phyloP scores from a whole-genome alignment of 129 eudicot genomes.

The Artemisia annua region DNA sequence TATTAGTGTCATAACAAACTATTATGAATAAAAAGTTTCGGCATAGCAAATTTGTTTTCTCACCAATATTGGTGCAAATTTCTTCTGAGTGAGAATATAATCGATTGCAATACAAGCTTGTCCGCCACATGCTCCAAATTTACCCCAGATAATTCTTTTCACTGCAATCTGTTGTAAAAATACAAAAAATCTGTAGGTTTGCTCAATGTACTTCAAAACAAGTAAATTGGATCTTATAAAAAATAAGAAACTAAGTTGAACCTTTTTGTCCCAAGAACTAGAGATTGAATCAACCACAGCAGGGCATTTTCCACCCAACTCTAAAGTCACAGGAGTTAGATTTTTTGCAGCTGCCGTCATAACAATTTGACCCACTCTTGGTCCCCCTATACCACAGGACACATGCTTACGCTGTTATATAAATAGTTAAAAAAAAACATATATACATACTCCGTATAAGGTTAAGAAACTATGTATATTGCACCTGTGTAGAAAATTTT shows the following conservation, averaged over 20 bases:
- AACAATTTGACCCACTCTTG: slow-evolving; percentile 58
- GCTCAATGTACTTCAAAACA: not conserved
- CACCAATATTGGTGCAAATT: slow-evolving; percentile 58
- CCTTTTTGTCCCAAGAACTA: slow-evolving; percentile 59
- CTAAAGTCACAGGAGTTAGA: slow-evolving; percentile 79
- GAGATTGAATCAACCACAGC: slow-evolving; percentile 69
- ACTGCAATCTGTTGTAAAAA: slow-evolving; percentile 39
- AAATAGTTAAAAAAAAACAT: no score
- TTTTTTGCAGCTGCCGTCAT: slow-evolving; percentile 77
- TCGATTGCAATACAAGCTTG: slow-evolving; percentile 87
- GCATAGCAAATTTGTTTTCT: not conserved
- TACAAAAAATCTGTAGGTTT: not conserved
- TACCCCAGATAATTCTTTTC: slow-evolving; percentile 66
- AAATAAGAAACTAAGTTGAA: slow-evolving; percentile 3
- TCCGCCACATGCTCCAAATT: slow-evolving; percentile 79
- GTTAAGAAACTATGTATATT: not conserved
- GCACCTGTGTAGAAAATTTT: slow-evolving; percentile 81
- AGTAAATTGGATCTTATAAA: not conserved
- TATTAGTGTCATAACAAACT: not conserved
- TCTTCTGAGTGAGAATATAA: slow-evolving; percentile 64
- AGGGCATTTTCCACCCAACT: slow-evolving; percentile 92
- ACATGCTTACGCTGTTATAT: not conserved
- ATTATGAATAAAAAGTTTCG: not conserved
- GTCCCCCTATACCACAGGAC: slow-evolving; percentile 47
- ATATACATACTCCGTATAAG: no score